Evolutionary conservation across 495 filamentous ascomycete species (phyloP).

Genomic region (Pyrenopolyporus hunteri): DNA sequence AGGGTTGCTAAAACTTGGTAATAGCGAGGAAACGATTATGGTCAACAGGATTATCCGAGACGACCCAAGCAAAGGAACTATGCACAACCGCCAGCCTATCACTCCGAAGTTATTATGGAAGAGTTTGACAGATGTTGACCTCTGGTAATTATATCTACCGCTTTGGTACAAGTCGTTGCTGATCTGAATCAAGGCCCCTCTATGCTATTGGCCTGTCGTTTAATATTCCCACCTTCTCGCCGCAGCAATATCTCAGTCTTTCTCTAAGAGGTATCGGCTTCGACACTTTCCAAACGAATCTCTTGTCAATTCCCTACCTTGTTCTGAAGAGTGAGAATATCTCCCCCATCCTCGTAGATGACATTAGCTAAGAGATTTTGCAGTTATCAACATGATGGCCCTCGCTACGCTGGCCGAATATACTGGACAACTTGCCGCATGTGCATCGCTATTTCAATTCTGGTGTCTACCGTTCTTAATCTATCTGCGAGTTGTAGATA

Average conservation of each 20-base stretch:
- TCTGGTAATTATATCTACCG: slow-evolving; percentile 58
- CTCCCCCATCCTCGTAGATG: not conserved
- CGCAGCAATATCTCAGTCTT: slow-evolving; percentile 68
- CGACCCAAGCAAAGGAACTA: slow-evolving; percentile 70
- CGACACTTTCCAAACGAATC: slow-evolving; percentile 70
- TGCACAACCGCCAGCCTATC: slow-evolving; percentile 68
- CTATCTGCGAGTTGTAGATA: slow-evolving; percentile 56
- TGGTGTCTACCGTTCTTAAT: slow-evolving; percentile 65
- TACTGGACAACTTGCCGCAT: slow-evolving; percentile 55
- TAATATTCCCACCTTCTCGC: slow-evolving; percentile 64
- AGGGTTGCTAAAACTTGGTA: slow-evolving; percentile 23
- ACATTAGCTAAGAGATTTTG: slow-evolving; percentile 8
- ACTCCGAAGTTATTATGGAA: slow-evolving; percentile 64
- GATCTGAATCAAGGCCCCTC: slow-evolving; percentile 55
- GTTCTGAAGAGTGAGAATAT: slow-evolving; percentile 44
- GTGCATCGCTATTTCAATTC: slow-evolving; percentile 54
- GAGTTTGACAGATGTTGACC: slow-evolving; percentile 70
- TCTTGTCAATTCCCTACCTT: slow-evolving; percentile 49
- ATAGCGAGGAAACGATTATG: slow-evolving; percentile 68
- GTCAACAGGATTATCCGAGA: slow-evolving; percentile 76
- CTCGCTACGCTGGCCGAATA: slow-evolving; percentile 60
- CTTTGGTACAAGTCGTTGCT: not conserved
- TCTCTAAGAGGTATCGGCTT: slow-evolving; percentile 69
- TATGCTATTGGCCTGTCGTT: slow-evolving; percentile 70
- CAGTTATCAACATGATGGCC: slow-evolving; percentile 52